phyloP scores from a whole-genome alignment of 139 green algal genomes.

The Volvox reticuliferus region DNA sequence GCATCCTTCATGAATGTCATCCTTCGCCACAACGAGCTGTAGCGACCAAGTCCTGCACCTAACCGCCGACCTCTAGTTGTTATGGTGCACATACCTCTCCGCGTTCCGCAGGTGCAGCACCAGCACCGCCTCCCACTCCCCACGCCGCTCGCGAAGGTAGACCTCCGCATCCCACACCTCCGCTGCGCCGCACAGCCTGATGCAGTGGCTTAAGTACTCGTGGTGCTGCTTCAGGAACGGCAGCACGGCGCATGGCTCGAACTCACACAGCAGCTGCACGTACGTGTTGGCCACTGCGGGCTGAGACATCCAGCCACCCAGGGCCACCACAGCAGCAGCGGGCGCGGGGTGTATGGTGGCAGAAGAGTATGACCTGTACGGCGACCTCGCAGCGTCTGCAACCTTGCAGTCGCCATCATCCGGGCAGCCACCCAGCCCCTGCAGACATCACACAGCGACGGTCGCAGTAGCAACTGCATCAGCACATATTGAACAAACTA shows the following conservation, averaged over 20 bases:
- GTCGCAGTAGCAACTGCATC: not conserved
- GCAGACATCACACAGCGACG: not conserved
- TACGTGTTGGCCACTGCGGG: constrained; percentile 53
- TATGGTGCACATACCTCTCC: constrained; percentile 15
- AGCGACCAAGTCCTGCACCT: too few relatives aligned
- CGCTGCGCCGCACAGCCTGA: constrained; percentile 3
- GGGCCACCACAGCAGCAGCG: not conserved
- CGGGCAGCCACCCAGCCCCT: not conserved
- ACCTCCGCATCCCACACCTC: constrained; percentile 61
- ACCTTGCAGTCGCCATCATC: not conserved
- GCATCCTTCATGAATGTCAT: too few relatives aligned
- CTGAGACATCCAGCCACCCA: not conserved
- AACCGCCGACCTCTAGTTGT: too few relatives aligned
- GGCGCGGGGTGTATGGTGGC: not conserved
- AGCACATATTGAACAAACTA: too few relatives aligned
- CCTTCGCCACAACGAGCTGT: too few relatives aligned
- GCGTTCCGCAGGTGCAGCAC: constrained; percentile 49
- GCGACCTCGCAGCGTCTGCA: too few relatives aligned
- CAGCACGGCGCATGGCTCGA: constrained; percentile 53
- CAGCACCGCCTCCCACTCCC: constrained; percentile 51
- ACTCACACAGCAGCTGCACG: constrained; percentile 56
- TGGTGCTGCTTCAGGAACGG: constrained; percentile 53
- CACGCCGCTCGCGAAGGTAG: constrained; percentile 63
- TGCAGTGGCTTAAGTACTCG: constrained; percentile 48
- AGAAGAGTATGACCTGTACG: not conserved